These are phyloP conservation scores for Moesziomyces sp. DNA, from an alignment of 1,284 basidiomycete genomes.

Conservation along the genomic window DNA sequence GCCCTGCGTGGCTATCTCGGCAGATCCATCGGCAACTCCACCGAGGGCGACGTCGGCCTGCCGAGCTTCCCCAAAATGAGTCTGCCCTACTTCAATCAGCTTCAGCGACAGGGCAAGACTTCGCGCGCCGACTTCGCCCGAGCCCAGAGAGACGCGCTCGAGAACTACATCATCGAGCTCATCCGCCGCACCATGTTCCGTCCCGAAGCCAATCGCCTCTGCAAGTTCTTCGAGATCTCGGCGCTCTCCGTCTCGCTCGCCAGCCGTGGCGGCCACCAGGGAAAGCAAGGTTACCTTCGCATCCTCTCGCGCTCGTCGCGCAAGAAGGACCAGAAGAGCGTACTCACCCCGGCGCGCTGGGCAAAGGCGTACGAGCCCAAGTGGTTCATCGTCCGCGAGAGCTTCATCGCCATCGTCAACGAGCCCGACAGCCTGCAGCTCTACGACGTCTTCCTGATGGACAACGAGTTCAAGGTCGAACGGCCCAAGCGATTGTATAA, in stretches of 20 bases:
- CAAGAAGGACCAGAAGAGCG: conserved; percentile 70
- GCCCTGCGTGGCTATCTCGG: conserved; percentile 61
- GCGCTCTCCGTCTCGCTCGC: conserved; percentile 86
- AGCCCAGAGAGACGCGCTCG: conserved; percentile 81
- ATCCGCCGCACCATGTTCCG: conserved; percentile 89
- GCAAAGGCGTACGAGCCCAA: conserved; percentile 76
- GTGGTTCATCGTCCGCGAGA: conserved; percentile 95
- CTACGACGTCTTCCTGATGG: conserved; percentile 94
- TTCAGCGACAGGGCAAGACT: conserved; percentile 69
- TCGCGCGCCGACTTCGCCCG: conserved; percentile 79
- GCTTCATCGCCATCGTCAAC: conserved; percentile 86
- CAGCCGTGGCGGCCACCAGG: conserved; percentile 79
- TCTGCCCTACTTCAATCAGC: conserved; percentile 84
- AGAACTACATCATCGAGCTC: conserved; percentile 88
- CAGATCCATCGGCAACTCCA: conserved; percentile 41
- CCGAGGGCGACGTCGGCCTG: conserved; percentile 73
- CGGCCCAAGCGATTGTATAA: conserved; percentile 68
- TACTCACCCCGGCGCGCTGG: conserved; percentile 73
- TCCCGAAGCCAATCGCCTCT: conserved; percentile 88
- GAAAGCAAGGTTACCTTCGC: conserved; percentile 85
- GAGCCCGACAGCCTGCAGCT: conserved; percentile 79
- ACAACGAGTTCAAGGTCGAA: conserved; percentile 88
- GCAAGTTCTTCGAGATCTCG: conserved; percentile 94
- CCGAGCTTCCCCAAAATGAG: conserved; percentile 91
- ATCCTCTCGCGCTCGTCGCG: conserved; percentile 70